Evolutionary conservation across 2,329 filamentous ascomycete genomes (phyloP).

Genomic region (Penicillium hesseltinei): DNA sequence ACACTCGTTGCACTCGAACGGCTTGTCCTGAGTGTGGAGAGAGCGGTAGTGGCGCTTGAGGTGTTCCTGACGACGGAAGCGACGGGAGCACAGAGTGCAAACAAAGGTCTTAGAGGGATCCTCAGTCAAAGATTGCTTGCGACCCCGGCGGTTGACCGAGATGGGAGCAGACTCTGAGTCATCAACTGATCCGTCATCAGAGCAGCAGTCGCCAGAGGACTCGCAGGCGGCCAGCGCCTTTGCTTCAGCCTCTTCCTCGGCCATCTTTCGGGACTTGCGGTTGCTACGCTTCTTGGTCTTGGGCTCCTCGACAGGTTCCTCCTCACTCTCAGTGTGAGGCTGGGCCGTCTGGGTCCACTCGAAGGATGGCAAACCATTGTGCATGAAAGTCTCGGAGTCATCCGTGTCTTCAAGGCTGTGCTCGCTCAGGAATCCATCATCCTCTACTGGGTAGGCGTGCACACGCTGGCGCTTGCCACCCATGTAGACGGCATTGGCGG

Average conservation of each 20-base stretch:
- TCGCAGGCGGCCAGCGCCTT: constrained; percentile 28
- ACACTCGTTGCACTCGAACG: constrained; percentile 95
- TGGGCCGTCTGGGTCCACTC: constrained; percentile 45
- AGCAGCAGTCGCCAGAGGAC: constrained; percentile 16
- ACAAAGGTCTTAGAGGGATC: constrained; percentile 98
- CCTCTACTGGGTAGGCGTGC: constrained; percentile 67
- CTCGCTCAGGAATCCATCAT: constrained; percentile 74
- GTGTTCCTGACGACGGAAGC: constrained; percentile 97
- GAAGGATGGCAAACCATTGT: constrained; percentile 62
- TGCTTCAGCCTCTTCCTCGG: constrained; percentile 48
- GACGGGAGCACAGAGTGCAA: constrained; percentile 91
- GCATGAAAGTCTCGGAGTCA: constrained; percentile 61
- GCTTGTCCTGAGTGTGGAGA: constrained; percentile 97
- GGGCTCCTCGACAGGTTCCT: constrained; percentile 34
- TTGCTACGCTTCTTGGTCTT: constrained; percentile 51
- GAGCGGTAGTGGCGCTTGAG: constrained; percentile 98
- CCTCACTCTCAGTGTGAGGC: constrained; percentile 46
- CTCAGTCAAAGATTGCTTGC: constrained; percentile 97
- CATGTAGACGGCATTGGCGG: constrained; percentile 59
- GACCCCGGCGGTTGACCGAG: constrained; percentile 83
- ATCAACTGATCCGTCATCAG: constrained; percentile 47
- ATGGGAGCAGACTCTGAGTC: constrained; percentile 42
- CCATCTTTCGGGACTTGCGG: constrained; percentile 45
- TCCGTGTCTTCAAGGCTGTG: constrained; percentile 75
- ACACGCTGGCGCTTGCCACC: constrained; percentile 71